Evolutionary conservation across 352 stramenopile species (phyloP).

Genomic region (Thalassiosira exigua): DNA sequence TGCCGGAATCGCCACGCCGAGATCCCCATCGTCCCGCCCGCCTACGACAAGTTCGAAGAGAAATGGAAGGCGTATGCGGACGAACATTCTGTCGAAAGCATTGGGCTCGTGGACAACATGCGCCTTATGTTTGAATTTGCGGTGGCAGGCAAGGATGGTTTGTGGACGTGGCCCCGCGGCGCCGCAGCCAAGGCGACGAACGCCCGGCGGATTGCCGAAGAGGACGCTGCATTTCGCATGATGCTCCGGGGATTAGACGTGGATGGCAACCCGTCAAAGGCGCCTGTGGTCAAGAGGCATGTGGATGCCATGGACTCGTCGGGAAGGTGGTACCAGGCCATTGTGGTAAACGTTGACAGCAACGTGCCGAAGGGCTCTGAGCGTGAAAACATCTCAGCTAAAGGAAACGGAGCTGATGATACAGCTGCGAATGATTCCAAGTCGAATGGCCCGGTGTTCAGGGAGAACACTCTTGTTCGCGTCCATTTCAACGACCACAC

Average conservation of each 20-base stretch:
- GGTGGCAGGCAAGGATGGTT: slow-evolving; percentile 65
- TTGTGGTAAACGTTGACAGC: slow-evolving; percentile 68
- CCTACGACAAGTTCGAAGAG: slow-evolving; percentile 62
- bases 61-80: slow-evolving; percentile 76
- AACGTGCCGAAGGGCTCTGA: neutral
- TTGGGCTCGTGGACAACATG: slow-evolving; percentile 67
- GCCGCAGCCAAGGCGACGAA: slow-evolving; percentile 78
- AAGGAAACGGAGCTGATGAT: slow-evolving; percentile 9
- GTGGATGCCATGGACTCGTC: slow-evolving; percentile 84
- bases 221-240: slow-evolving; percentile 73
- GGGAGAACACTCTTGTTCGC: slow-evolving; percentile 68
- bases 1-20: slow-evolving; percentile 75
- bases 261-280: slow-evolving; percentile 56
- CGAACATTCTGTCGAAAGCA: slow-evolving; percentile 73
- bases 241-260: slow-evolving; percentile 71
- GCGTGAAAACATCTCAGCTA: neutral
- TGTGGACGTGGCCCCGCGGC: slow-evolving; percentile 80
- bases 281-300: slow-evolving; percentile 47
- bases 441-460: slow-evolving; percentile 12
- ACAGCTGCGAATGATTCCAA: slow-evolving; percentile 4
- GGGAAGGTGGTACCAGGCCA: slow-evolving; percentile 82
- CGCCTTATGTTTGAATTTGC: slow-evolving; percentile 82
- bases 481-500: slow-evolving; percentile 76
- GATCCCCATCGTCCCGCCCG: slow-evolving; percentile 41
- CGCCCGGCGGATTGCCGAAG: slow-evolving; percentile 67